A percentile compares a stretch with the other conserved stretches of the same genome.
These are phyloP conservation scores for Colletotrichum liaoningense DNA, from an alignment of 2,329 filamentous ascomycete genomes.

Conservation along the genomic window DNA sequence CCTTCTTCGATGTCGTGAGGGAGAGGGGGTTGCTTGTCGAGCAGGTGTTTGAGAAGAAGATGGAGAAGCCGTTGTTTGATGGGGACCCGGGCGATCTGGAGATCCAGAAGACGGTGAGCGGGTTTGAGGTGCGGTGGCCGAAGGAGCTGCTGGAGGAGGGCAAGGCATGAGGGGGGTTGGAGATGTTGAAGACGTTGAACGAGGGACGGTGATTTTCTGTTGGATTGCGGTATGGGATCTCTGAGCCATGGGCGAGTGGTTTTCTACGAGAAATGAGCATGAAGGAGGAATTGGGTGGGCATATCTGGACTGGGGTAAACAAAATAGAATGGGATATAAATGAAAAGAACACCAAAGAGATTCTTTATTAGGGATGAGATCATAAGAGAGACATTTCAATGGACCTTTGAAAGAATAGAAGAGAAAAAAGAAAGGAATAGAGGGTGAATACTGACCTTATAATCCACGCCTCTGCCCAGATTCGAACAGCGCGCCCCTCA, in stretches of 20 bases:
- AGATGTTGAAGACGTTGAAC: not conserved
- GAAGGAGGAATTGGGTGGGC: not conserved
- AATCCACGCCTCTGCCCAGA: too few relatives aligned
- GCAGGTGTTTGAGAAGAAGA: conserved; percentile 82
- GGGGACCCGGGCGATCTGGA: conserved; percentile 87
- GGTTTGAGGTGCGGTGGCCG: conserved; percentile 79
- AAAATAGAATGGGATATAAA: not conserved
- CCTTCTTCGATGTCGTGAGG: conserved; percentile 84
- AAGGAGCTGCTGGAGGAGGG: conserved; percentile 45
- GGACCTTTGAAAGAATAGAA: not conserved
- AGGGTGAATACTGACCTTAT: too few relatives aligned
- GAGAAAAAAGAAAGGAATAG: too few relatives aligned
- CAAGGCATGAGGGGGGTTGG: not conserved
- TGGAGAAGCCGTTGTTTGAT: conserved; percentile 91
- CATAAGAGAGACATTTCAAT: not conserved
- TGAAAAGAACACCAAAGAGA: not conserved
- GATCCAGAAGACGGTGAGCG: conserved; percentile 84
- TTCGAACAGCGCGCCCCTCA: too few relatives aligned
- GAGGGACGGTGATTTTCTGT: not conserved
- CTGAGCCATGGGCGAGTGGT: not conserved
- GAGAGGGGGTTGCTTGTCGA: conserved; percentile 79
- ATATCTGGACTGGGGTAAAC: not conserved
- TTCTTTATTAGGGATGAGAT: not conserved
- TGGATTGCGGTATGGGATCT: not conserved
- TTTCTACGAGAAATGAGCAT: not conserved